These are phyloP conservation scores for Kwoniella newhampshirensis DNA, from an alignment of 768 basidiomycete genomes.

Conservation along the genomic window DNA sequence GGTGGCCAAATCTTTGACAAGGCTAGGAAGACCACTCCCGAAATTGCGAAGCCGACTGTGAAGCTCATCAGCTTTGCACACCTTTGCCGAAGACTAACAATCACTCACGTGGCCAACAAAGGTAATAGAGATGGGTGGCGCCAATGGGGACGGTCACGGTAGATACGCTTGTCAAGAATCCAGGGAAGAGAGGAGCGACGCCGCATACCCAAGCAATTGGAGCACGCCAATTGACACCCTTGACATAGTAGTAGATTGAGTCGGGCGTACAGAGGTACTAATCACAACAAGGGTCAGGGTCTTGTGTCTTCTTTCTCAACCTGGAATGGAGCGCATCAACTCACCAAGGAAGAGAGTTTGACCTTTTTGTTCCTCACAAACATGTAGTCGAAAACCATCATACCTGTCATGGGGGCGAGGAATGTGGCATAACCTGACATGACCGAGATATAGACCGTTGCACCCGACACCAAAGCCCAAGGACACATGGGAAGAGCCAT, in stretches of 20 bases:
- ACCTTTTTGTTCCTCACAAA: conserved; percentile 30
- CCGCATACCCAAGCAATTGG: conserved; percentile 33
- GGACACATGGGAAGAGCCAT: conserved; percentile 40
- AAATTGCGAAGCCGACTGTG: conserved; percentile 31
- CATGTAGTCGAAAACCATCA: conserved; percentile 39
- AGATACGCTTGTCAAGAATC: conserved; percentile 31
- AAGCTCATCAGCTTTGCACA: not conserved
- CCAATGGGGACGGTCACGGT: conserved; percentile 14
- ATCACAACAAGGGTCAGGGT: too few species aligned
- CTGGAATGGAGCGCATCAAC: not conserved
- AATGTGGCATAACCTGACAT: conserved; percentile 35
- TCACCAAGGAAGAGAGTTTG: conserved; percentile 24
- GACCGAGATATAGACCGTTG: conserved; percentile 37
- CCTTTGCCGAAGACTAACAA: not conserved
- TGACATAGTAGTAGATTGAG: conserved; percentile 28
- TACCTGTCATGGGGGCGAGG: conserved; percentile 37
- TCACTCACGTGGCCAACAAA: conserved; percentile 24
- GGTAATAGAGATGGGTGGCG: conserved; percentile 20
- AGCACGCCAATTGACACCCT: conserved; percentile 37
- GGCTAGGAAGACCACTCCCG: conserved; percentile 23
- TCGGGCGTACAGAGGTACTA: conserved; percentile 27
- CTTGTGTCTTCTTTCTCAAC: too few species aligned
- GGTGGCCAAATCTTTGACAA: conserved; percentile 35
- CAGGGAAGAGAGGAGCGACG: conserved; percentile 40
- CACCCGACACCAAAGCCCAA: conserved; percentile 36